phyloP scores from a whole-genome alignment of 2,329 filamentous ascomycete genomes.

The Colletotrichum gigasporum region DNA sequence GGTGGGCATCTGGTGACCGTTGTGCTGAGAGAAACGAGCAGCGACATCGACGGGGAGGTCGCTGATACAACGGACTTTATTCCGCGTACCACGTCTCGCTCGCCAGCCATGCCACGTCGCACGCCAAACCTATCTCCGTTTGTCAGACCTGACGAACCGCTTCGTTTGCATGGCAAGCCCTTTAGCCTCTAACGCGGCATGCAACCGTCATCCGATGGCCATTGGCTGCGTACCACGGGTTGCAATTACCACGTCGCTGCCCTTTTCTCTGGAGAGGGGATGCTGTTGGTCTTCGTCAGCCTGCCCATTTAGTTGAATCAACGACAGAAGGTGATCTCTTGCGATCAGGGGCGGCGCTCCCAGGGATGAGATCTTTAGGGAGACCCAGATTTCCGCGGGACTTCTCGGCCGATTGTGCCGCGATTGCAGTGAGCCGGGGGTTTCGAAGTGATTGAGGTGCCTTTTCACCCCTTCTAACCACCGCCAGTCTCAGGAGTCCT shows the following conservation, averaged over 20 bases:
- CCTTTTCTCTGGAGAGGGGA: too few relatives aligned
- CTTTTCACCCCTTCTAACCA: neutral
- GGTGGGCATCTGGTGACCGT: neutral
- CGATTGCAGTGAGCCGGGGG: neutral
- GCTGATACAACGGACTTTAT: neutral
- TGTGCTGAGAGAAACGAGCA: neutral
- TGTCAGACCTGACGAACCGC: neutral
- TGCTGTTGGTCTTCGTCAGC: neutral
- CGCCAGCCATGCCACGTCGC: neutral
- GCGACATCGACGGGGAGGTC: neutral
- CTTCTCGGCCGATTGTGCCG: conserved; percentile 6
- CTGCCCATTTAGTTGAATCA: neutral
- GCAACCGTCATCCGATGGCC: neutral
- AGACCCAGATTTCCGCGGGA: neutral
- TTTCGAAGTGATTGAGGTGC: conserved; percentile 19
- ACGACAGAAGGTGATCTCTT: neutral
- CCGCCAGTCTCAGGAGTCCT: neutral
- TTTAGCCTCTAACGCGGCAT: neutral
- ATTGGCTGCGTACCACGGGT: neutral
- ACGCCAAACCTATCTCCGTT: too few relatives aligned
- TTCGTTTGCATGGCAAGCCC: neutral
- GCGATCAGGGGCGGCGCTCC: neutral
- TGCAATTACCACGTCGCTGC: too few relatives aligned
- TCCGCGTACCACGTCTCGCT: neutral
- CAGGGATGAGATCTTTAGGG: neutral